A percentile compares a stretch with the other conserved stretches of the same genome.
These are phyloP conservation scores for Blastobotrys muscicola DNA, from an alignment of 805 yeast genomes.

Conservation along the genomic window DNA sequence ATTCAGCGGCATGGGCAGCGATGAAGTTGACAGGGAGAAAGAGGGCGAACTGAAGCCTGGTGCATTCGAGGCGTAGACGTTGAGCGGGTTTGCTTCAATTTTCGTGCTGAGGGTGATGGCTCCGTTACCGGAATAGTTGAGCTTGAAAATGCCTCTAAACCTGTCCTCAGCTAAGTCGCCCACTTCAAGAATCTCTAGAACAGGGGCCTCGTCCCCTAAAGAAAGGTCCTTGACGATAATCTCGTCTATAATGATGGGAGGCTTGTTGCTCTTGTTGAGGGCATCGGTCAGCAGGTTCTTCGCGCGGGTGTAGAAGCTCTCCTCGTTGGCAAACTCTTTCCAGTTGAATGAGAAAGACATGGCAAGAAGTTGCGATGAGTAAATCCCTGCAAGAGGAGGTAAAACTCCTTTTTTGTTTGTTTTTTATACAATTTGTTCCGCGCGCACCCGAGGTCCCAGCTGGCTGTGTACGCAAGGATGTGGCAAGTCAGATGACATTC, in stretches of 20 bases:
- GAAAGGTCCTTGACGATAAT: slow-evolving; percentile 58
- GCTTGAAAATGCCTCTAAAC: slow-evolving; percentile 48
- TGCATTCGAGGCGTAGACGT: slow-evolving; percentile 41
- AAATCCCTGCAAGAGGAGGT: background rate
- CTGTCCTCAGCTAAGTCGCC: slow-evolving; percentile 62
- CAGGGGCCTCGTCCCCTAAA: slow-evolving; percentile 67
- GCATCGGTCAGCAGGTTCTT: slow-evolving; percentile 30
- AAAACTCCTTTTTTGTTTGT: background rate
- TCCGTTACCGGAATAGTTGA: slow-evolving; percentile 66
- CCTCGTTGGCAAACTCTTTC: slow-evolving; percentile 57
- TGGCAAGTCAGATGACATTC: background rate
- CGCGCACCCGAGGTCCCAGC: background rate
- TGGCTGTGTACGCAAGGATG: background rate
- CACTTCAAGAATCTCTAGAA: slow-evolving; percentile 63
- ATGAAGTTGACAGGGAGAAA: slow-evolving; percentile 54
- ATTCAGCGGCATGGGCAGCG: slow-evolving; percentile 71
- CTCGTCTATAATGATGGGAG: slow-evolving; percentile 30
- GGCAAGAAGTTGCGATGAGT: slow-evolving; percentile 19
- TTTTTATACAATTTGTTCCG: background rate
- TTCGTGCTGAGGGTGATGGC: slow-evolving; percentile 60
- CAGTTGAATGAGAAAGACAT: slow-evolving; percentile 58
- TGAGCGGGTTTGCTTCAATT: slow-evolving; percentile 76
- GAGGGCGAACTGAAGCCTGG: slow-evolving; percentile 55
- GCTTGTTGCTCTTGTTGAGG: slow-evolving; percentile 26
- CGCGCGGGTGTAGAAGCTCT: slow-evolving; percentile 52